Evolutionary conservation across 371 early-diverging fungal genomes (phyloP).

Genomic region (Mucor lusitanicus): DNA sequence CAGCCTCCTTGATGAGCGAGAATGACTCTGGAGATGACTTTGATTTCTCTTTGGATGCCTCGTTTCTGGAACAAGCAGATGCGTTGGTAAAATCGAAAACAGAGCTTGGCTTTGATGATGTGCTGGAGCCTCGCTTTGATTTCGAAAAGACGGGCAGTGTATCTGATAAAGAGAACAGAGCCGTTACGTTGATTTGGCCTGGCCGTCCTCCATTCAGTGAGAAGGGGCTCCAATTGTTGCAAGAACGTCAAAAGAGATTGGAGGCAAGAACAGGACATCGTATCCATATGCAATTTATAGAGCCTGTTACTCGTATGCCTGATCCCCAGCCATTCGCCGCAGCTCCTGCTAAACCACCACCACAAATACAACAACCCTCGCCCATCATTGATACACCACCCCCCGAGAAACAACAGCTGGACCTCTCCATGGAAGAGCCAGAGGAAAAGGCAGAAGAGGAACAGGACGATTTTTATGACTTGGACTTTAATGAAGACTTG

Average conservation of each 20-base stretch:
- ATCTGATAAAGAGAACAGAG: neutral
- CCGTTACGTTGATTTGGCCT: neutral
- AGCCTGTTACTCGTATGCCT: neutral
- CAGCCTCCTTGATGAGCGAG: neutral
- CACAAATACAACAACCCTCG: neutral
- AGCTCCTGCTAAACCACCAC: neutral
- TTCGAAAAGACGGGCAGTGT: neutral
- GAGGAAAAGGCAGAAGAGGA: neutral
- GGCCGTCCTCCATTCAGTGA: conserved; percentile 5
- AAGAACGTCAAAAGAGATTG: conserved; percentile 8
- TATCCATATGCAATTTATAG: neutral
- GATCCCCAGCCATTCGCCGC: no score
- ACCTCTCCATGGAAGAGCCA: neutral
- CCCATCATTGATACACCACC: no score
- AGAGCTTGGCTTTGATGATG: conserved; percentile 9
- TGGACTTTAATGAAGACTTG: conserved; percentile 6
- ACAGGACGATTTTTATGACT: neutral
- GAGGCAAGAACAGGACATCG: conserved; percentile 13
- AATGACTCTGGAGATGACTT: neutral
- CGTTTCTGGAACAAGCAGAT: conserved; percentile 1
- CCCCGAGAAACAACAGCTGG: neutral
- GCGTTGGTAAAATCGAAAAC: neutral
- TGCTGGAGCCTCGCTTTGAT: conserved; percentile 7
- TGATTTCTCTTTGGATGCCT: conserved; percentile 4
- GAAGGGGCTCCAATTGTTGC: conserved; percentile 1